Base-by-base conservation (phyloP, 2,329 filamentous ascomycete genomes). In the Teratosphaeria destructans region DNA sequence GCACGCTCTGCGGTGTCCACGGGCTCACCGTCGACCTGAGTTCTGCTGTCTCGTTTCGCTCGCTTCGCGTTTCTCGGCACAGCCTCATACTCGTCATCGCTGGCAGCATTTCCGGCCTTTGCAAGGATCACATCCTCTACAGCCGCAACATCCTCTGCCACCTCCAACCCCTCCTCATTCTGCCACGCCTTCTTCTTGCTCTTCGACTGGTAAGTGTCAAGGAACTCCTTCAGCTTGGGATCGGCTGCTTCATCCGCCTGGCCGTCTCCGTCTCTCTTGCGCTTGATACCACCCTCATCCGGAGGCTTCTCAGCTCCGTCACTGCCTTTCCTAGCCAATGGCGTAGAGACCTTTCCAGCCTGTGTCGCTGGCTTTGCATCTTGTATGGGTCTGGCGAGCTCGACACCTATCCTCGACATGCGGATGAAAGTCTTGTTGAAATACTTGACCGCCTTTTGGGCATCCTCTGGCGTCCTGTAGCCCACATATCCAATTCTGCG, bases 341-440 rank as follows among this genome's bases (percentile, higher is more conserved):
- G 64, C 34, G 61, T 61, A 49, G 43, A 49, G 16, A 5, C 16
- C 34, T 54, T 53, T 4, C 58, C 49, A 12, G 54, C 32, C 32
- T 37, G 52, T 29, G 55, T 57, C 26, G 39, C 57, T 32, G 47
- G 54, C 54, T 59, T 60, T 6, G 63, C 82, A 72, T 78, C 68
- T 43, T 66, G 64, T 49, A 95, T 88, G 61, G 94, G 87, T 73
- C 84, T 86, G 59, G 94, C 94, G 70, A 94, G 78, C 77, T 96
- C 92, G 63, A 96, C 94, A 34, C 82, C 82, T 69, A 99, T 91
- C 78, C 87, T 95, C 60, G 92, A 96, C 89, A 96, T 94, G 68
- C 91, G 90, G 69, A 99, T 90, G 76, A 91, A 99, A 64, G 92
- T 87, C 73, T 85, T 90, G 79, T 99, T 92, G 81, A 96, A 96